phyloP scores from a whole-genome alignment of 116 monocot genomes.

The Zostera marina region DNA sequence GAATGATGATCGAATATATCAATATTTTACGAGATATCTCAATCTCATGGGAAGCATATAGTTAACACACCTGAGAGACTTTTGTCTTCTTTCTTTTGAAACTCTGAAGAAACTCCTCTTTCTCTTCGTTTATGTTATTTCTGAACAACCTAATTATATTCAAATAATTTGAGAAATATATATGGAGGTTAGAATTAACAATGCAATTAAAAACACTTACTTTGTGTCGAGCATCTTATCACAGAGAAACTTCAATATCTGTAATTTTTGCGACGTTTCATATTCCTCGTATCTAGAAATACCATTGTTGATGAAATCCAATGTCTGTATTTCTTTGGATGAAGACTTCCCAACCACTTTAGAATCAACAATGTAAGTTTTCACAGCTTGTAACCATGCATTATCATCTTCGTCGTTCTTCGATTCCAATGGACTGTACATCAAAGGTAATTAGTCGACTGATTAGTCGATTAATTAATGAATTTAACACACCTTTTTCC shows the following conservation, averaged over 20 bases:
- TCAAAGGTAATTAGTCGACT: too few species aligned
- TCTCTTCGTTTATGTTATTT: slow-evolving; percentile 37
- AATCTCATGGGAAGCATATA: too few species aligned
- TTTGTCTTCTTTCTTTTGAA: slow-evolving; percentile 19
- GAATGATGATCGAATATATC: too few species aligned
- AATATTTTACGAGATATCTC: too few species aligned
- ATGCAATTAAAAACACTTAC: too few species aligned
- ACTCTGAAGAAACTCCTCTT: slow-evolving; percentile 22
- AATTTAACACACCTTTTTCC: slow-evolving; percentile 26
- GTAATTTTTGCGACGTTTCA: slow-evolving; percentile 34
- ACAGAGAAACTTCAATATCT: slow-evolving; percentile 63
- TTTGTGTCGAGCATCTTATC: slow-evolving; percentile 48
- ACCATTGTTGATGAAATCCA: slow-evolving; percentile 21
- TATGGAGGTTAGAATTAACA: too few species aligned
- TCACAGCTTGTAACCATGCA: slow-evolving; percentile 50
- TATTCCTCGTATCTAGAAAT: slow-evolving; percentile 35
- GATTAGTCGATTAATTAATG: too few species aligned
- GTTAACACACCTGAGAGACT: too few species aligned
- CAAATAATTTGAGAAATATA: too few species aligned
- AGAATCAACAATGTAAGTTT: slow-evolving; percentile 29
- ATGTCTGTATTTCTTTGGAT: slow-evolving; percentile 21
- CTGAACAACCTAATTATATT: slow-evolving; percentile 32
- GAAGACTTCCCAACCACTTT: background rate
- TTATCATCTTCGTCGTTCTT: slow-evolving; percentile 18
- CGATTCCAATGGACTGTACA: slow-evolving; percentile 17